These are phyloP conservation scores for Penicillium sp. DNA, from an alignment of 2,329 filamentous ascomycete species.

Conservation along the genomic window DNA sequence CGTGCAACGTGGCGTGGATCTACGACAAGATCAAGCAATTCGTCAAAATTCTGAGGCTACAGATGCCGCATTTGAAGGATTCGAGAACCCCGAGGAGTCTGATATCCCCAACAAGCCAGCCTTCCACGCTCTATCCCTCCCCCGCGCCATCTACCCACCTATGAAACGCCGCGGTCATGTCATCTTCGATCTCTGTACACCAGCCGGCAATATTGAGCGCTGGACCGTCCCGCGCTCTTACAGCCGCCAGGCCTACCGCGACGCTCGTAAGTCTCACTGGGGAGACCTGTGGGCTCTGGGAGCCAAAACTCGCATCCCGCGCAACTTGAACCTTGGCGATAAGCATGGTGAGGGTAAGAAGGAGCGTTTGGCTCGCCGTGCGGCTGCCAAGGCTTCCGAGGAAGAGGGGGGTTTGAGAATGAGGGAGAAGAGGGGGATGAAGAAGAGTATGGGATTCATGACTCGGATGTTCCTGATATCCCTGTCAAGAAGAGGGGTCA, in stretches of 20 bases:
- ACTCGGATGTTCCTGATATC: constrained; percentile 17
- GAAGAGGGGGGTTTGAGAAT: constrained; percentile 22
- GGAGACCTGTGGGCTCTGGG: constrained; percentile 95
- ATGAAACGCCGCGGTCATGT: constrained; percentile 88
- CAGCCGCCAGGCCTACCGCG: constrained; percentile 78
- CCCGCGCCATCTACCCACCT: constrained; percentile 73
- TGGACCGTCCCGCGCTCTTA: constrained; percentile 88
- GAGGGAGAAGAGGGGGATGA: constrained; percentile 29
- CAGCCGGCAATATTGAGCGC: constrained; percentile 78
- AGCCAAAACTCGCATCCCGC: constrained; percentile 73
- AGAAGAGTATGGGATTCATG: constrained; percentile 25
- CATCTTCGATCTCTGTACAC: constrained; percentile 86
- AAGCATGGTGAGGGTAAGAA: constrained; percentile 42
- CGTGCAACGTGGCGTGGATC: constrained; percentile 71
- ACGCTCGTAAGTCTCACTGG: constrained; percentile 87
- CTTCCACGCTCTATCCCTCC: constrained; percentile 65
- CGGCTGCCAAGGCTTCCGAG: constrained; percentile 25
- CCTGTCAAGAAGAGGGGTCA: constrained; percentile 34
- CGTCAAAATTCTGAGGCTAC: constrained; percentile 58
- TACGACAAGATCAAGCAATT: constrained; percentile 44
- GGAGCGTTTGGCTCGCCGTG: constrained; percentile 39
- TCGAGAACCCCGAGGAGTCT: constrained; percentile 50
- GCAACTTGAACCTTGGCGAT: constrained; percentile 61
- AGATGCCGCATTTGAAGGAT: constrained; percentile 69
- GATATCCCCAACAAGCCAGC: constrained; percentile 9